Percentiles rank a stretch among this genome's conserved stretches.
phyloP scores from a whole-genome alignment of 352 stramenopile species.

The Pythium apleroticum region DNA sequence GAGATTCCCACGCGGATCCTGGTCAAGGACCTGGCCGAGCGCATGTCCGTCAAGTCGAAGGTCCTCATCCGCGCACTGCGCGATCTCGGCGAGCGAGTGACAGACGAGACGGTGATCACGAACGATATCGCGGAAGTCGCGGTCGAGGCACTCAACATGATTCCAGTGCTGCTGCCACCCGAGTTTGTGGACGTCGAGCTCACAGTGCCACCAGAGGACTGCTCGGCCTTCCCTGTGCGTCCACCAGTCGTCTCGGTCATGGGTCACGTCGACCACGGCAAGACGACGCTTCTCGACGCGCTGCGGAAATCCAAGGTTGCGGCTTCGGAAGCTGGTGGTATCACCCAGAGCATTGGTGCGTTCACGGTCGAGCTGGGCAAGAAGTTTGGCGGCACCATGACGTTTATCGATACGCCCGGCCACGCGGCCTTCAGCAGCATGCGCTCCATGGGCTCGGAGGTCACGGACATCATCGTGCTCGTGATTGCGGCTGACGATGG shows the following conservation, averaged over 20 bases:
- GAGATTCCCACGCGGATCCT: constrained; percentile 73
- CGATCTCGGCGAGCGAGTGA: constrained; percentile 69
- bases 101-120: constrained; percentile 69
- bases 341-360: constrained; percentile 98
- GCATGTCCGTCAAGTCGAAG: constrained; percentile 77
- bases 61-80: constrained; percentile 64
- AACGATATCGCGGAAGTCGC: constrained; percentile 80
- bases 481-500: constrained; percentile 99
- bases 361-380: constrained; percentile 96
- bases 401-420: constrained; percentile 99
- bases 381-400: constrained; percentile 71
- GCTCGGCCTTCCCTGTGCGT: constrained; percentile 61
- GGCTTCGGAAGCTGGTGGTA: constrained; percentile 96
- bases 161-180: constrained; percentile 76
- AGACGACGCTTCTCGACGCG: constrained; percentile 98
- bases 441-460: constrained; percentile 94
- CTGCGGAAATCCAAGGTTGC: constrained; percentile 92
- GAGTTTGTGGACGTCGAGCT: constrained; percentile 83
- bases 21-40: constrained; percentile 78
- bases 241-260: constrained; percentile 98
- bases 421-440: constrained; percentile 99
- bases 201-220: constrained; percentile 59
- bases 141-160: constrained; percentile 84
- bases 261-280: constrained; percentile 99
- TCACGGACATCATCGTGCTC: constrained; percentile 98